Evolutionary conservation across 1,139 yeast species (phyloP).

Genomic region (Barnettozyma hawaiiensis): DNA sequence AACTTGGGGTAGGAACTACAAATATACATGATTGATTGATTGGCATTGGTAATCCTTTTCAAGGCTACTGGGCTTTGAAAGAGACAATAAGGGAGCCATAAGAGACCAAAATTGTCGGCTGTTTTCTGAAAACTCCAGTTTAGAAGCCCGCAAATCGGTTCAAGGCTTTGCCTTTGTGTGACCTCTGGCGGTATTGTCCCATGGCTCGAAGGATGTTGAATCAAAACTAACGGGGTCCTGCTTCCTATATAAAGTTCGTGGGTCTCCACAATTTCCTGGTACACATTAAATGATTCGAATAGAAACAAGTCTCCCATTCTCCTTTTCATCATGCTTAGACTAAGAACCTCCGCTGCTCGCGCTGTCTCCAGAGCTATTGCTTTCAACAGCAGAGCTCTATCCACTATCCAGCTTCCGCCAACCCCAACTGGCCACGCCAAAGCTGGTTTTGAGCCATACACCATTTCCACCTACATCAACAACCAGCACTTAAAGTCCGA

Average conservation of each 20-base stretch:
- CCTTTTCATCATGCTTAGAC: conserved; percentile 7
- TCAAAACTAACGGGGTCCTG: conserved; percentile 7
- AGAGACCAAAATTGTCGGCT: not conserved
- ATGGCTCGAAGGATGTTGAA: conserved; percentile 8
- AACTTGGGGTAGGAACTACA: no score
- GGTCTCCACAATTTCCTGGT: not conserved
- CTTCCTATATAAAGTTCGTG: conserved; percentile 3
- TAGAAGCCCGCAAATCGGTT: not conserved
- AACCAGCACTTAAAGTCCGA: conserved; percentile 54
- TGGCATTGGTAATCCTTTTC: no score
- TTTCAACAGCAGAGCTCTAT: conserved; percentile 8
- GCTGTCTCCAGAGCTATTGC: conserved; percentile 5
- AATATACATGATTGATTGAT: no score
- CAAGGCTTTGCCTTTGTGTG: conserved; percentile 1
- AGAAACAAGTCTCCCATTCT: not conserved
- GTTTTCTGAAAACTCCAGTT: not conserved
- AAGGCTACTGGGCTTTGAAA: not conserved
- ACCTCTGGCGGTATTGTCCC: conserved; percentile 1
- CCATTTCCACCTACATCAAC: conserved; percentile 49
- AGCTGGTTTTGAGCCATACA: conserved; percentile 38
- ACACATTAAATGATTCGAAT: not conserved
- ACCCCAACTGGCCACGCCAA: conserved; percentile 38
- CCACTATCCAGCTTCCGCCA: conserved; percentile 28
- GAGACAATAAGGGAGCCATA: not conserved
- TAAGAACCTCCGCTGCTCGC: conserved; percentile 5